These are phyloP conservation scores for Blepharisma japonicum DNA, from an alignment of 73 alveolate species.

Conservation along the genomic window DNA sequence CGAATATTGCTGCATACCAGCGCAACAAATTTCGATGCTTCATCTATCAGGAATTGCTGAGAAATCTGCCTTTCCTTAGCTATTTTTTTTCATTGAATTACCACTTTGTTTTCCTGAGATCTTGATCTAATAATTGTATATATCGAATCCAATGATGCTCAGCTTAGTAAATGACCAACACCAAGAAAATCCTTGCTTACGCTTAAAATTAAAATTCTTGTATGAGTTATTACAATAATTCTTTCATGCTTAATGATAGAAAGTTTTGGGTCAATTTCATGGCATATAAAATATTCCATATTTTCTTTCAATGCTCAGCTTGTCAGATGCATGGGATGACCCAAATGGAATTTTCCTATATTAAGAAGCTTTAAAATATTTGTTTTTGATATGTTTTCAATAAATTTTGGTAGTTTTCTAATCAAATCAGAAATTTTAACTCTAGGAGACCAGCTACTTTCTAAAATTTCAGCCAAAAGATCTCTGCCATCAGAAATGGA, in stretches of 20 bases:
- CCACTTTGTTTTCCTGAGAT: background rate
- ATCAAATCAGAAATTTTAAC: constrained; percentile 1
- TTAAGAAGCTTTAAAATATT: background rate
- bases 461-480: background rate
- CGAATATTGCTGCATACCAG: background rate
- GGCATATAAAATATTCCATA: background rate
- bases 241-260: background rate
- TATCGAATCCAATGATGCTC: constrained; percentile 17
- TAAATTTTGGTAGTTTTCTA: background rate
- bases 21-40: background rate
- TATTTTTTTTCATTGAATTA: constrained; percentile 24
- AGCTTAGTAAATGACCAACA: constrained; percentile 9
- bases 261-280: background rate
- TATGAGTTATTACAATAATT: constrained; percentile 25
- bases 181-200: background rate
- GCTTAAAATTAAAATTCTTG: background rate
- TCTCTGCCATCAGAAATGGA: constrained; percentile 34
- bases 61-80: background rate
- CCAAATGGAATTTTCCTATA: constrained; percentile 32
- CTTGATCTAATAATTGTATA: background rate
- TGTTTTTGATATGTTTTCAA: no score
- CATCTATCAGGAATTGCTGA: background rate
- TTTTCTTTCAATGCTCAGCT: background rate
- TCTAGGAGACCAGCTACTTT: constrained; percentile 13
- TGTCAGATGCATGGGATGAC: background rate